Conservation (phyloP, 164 flowering plant genomes). For the Vitis amurensis region DNA sequence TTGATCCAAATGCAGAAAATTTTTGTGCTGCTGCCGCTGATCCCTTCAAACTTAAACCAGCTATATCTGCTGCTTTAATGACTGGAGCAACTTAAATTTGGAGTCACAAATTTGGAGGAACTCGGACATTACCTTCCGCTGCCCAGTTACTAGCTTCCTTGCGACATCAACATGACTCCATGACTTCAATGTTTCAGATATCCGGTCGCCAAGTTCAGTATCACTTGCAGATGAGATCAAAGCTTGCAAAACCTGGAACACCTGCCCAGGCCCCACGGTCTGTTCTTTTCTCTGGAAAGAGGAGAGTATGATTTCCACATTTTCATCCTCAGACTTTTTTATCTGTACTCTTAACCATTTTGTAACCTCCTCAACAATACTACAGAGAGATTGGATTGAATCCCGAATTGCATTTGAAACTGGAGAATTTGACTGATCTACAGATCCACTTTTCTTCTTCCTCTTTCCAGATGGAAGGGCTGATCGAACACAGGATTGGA, state of each 20-base stretch:
- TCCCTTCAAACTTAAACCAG: conserved; percentile 19
- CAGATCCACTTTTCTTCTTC: conserved; percentile 68
- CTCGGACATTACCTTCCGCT: conserved; percentile 33
- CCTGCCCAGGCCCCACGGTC: conserved; percentile 61
- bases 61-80: conserved; percentile 45
- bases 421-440: conserved; percentile 40
- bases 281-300: conserved; percentile 30
- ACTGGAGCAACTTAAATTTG: conserved; percentile 41
- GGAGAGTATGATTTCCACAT: conserved; percentile 42
- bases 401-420: conserved; percentile 31
- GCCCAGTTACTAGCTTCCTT: conserved; percentile 51
- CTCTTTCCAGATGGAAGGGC: conserved; percentile 68
- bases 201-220: conserved; percentile 49
- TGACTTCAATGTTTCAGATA: conserved; percentile 39
- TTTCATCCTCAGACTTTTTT: conserved; percentile 40
- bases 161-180: conserved; percentile 61
- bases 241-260: conserved; percentile 42
- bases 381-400: conserved; percentile 46
- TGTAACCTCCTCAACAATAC: conserved; percentile 43
- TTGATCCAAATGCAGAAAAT: background rate
- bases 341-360: conserved; percentile 54
- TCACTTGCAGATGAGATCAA: conserved; percentile 23
- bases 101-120: conserved; percentile 58
- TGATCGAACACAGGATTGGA: conserved; percentile 70
- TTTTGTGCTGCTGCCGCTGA: background rate